Conservation (phyloP, 2,329 filamentous ascomycete genomes). For the Aquanectria penicillioides region DNA sequence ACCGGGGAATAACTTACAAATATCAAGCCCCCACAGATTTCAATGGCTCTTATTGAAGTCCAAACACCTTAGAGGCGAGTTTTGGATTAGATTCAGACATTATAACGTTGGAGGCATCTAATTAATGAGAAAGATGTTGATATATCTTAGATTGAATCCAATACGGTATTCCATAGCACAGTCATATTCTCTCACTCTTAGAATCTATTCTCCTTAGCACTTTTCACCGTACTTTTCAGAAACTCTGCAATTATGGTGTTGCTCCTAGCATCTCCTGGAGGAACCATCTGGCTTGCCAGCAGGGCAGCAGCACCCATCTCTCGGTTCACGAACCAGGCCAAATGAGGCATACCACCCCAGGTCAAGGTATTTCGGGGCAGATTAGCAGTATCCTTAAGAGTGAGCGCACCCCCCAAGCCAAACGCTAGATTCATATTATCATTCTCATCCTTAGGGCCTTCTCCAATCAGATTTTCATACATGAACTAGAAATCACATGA, state of each 20-base stretch:
- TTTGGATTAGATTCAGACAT: too few relatives aligned
- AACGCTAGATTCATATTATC: not conserved
- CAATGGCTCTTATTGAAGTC: too few relatives aligned
- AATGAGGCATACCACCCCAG: conserved; percentile 10
- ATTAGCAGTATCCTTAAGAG: not conserved
- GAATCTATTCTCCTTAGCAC: not conserved
- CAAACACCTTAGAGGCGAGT: too few relatives aligned
- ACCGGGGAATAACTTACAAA: too few relatives aligned
- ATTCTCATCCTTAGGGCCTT: not conserved
- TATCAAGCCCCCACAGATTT: too few relatives aligned
- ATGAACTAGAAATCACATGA: not conserved
- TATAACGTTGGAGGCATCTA: too few relatives aligned
- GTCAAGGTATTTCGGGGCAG: not conserved
- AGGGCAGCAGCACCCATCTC: not conserved
- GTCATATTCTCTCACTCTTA: not conserved
- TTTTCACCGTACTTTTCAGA: not conserved
- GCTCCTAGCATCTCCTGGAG: conserved; percentile 2
- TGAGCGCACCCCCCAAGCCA: conserved; percentile 1
- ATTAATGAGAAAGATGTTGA: too few relatives aligned
- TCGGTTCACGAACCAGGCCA: conserved; percentile 14
- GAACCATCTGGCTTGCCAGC: not conserved
- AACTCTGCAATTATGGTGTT: conserved; percentile 5
- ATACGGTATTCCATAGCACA: too few relatives aligned
- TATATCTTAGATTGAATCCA: too few relatives aligned
- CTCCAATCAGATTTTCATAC: conserved; percentile 10